These are phyloP conservation scores for Arthromyces matolae DNA, from an alignment of 768 basidiomycete genomes.

Conservation along the genomic window DNA sequence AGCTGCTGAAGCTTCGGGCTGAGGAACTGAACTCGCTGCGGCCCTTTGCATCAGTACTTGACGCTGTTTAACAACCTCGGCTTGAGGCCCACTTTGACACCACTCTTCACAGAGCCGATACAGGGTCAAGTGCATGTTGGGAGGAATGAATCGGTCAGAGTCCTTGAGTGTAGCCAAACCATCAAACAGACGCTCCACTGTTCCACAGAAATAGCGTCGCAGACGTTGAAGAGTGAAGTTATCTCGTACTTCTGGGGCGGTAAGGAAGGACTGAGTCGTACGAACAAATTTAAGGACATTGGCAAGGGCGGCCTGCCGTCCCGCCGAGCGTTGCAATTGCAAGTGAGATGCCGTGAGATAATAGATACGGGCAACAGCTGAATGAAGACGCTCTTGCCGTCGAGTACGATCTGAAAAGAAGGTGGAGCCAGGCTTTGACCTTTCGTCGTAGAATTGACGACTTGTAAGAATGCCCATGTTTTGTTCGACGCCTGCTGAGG, in stretches of 20 bases:
- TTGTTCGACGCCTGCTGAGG: slow-evolving; percentile 35
- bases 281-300: slow-evolving; percentile 85
- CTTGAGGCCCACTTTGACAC: slow-evolving; percentile 81
- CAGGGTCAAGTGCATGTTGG: slow-evolving; percentile 70
- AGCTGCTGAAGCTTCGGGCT: slow-evolving; percentile 46
- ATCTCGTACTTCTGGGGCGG: slow-evolving; percentile 65
- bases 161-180: slow-evolving; percentile 66
- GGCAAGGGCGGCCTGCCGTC: slow-evolving; percentile 67
- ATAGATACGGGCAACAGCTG: slow-evolving; percentile 87
- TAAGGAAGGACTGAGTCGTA: slow-evolving; percentile 77
- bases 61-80: slow-evolving; percentile 68
- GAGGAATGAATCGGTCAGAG: slow-evolving; percentile 72
- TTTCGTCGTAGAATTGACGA: slow-evolving; percentile 67
- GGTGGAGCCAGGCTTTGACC: slow-evolving; percentile 43
- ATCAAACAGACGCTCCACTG: slow-evolving; percentile 83
- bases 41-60: slow-evolving; percentile 69
- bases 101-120: slow-evolving; percentile 90
- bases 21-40: slow-evolving; percentile 53
- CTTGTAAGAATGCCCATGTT: slow-evolving; percentile 34
- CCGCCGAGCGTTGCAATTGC: slow-evolving; percentile 63
- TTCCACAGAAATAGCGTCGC: slow-evolving; percentile 88
- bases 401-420: slow-evolving; percentile 54
- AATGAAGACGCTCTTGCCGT: slow-evolving; percentile 75
- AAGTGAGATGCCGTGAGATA: slow-evolving; percentile 77
- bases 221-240: slow-evolving; percentile 75